A percentile compares a stretch with the other conserved stretches of the same genome.
phyloP scores from a whole-genome alignment of 192 early-diverging fungal species.

The Coemansia asiatica region DNA sequence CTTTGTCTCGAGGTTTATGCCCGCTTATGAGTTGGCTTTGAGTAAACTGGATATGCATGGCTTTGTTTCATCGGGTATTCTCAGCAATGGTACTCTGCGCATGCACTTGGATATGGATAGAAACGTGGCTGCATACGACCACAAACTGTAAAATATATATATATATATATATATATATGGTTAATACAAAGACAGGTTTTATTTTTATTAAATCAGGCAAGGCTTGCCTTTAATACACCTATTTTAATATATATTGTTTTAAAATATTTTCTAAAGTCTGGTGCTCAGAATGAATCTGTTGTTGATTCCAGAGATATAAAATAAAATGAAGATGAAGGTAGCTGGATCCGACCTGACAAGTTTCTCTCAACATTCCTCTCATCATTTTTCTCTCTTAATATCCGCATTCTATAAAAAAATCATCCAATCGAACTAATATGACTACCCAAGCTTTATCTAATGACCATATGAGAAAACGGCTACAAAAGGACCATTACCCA shows the following conservation, averaged over 20 bases:
- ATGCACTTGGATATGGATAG: conserved; percentile 50
- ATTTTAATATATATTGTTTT: conserved; percentile 1
- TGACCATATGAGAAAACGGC: too few species aligned
- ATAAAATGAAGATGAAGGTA: too few species aligned
- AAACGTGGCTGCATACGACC: conserved; percentile 40
- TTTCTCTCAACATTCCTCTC: too few species aligned
- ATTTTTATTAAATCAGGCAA: background rate
- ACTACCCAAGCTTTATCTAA: too few species aligned
- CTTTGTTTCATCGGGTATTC: conserved; percentile 33
- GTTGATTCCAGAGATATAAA: background rate
- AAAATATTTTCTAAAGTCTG: background rate
- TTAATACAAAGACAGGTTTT: background rate
- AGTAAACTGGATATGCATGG: conserved; percentile 36
- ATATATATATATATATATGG: background rate
- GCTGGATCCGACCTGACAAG: too few species aligned
- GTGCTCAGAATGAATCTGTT: too few species aligned
- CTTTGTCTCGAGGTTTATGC: conserved; percentile 90
- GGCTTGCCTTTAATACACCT: background rate
- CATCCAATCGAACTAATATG: too few species aligned
- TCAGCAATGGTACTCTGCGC: conserved; percentile 27
- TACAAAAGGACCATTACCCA: too few species aligned
- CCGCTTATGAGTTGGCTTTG: conserved; percentile 64
- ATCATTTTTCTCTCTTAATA: background rate
- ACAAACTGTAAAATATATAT: conserved; percentile 16
- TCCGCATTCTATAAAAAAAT: too few species aligned